Base-by-base conservation (phyloP, 2,329 filamentous ascomycete species). In the Fusarium aywerte region DNA sequence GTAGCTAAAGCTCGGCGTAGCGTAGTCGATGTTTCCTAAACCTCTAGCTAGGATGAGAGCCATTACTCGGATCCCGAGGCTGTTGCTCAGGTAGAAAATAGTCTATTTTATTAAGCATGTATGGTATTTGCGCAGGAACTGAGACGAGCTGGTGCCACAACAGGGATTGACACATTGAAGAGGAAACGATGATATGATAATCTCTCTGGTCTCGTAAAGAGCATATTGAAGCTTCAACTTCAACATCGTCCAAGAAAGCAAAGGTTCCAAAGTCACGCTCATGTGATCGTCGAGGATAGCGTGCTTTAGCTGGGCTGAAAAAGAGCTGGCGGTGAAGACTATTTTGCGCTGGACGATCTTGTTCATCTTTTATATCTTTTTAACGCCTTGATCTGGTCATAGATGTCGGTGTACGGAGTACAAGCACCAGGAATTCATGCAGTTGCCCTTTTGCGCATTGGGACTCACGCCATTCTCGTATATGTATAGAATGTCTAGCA, bases 261-360 rank as follows among this genome's bases (percentile, higher is more conserved):
- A 27, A 11, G 16, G 23, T 21, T 20, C 25, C 4, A 36, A 49
- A 25, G 32, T 18, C n/a, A 36, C n/a, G 13, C 31, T 38, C 45
- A 23, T 27, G 21, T 25, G 55, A 69, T 59, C 52, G 31, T 71
- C 55, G 21, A 62, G 39, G 59, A 42, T 44, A 42, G 70, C 18
- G 36, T 69, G 67, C 60, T 65, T 68, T 71, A 65, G 68, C 39
- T 54, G 54, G 47, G 40, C 35, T 57, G 48, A 21, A 23, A 42
- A 52, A 42, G 31, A 68, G 62, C 58, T 71, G 70, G 70, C 70
- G 70, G 68, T 72, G 63, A 66, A 62, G 50, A 35, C 18, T 21
- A 44, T 35, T 50, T 32, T 29, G 40, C 9, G 32, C 35, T 18
- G 10, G 35, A 39, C 42, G 40, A 62, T 59, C 57, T 45, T 58